Base-by-base conservation (phyloP, 805 yeast genomes). In the Lachancea thermotolerans region DNA sequence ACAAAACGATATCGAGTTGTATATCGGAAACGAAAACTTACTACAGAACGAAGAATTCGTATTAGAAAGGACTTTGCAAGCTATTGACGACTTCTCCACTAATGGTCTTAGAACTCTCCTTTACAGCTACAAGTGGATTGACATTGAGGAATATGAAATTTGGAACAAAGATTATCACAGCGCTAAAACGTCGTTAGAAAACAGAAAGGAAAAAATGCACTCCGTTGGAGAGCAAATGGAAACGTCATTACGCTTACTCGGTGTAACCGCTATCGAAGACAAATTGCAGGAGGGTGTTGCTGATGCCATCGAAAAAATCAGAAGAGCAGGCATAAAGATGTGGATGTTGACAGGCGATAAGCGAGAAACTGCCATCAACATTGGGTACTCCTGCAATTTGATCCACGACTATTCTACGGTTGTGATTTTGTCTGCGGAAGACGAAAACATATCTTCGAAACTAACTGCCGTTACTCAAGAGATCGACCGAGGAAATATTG, bases 331-430 rank as follows among this genome's bases (percentile, higher is more conserved):
- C 2, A 88, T 93, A 46, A 87, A 83, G 57, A 67, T 93, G 72
- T 93, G 99, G 99, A 93, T 93, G 97, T 70, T 93, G 39, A 93
- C 99, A 0, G 99, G 99, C 37, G 99, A 93, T 62, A 95, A 95
- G 60, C 73, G 97, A 48, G 99, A 93, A 65, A 93, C 99, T 0
- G 99, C 99, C 1, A 89, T 93, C 49, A 93, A 89, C 59, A 91
- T 93, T 64, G 99, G 98, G 0, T 86, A 90, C 58, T 85, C 99
- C 6, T 93, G 99, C 64, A 81, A 88, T 31, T 70, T 93, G 52
- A 91, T 93, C 57, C 85, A 91, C 57, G 99, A 93, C 58, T 93
- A 85, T 60, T 88, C 96, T 0, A 85, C 95, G 0, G 86, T 93
- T 11, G 81, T 91, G 11, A 66, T 89, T n/a, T 67, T 93, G 40